Evolutionary conservation across 331 rosid genomes (phyloP).

Genomic region (Cucumis variabilis): DNA sequence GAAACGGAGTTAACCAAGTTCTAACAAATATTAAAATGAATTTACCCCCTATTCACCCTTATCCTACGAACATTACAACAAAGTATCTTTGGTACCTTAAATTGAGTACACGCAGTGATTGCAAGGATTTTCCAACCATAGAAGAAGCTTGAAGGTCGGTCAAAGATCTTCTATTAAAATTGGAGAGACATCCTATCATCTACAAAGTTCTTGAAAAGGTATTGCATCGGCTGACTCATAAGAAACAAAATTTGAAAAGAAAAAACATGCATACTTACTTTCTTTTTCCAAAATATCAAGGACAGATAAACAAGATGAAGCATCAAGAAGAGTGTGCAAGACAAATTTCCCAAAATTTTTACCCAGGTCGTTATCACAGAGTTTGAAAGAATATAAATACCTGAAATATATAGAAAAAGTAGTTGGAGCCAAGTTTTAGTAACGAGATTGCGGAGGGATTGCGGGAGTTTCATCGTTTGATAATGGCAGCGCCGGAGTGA

Average conservation of each 20-base stretch:
- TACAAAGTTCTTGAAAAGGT: constrained; percentile 44
- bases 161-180: constrained; percentile 52
- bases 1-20: not conserved
- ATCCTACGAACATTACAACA: not conserved
- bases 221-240: constrained; percentile 39
- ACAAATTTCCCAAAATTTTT: constrained; percentile 63
- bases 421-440: not conserved
- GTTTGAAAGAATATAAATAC: constrained; percentile 69
- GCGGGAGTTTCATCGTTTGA: no score
- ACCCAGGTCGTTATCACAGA: constrained; percentile 63
- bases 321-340: constrained; percentile 62
- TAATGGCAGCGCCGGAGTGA: no score
- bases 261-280: constrained; percentile 57
- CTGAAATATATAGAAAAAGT: constrained; percentile 47
- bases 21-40: not conserved
- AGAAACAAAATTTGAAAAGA: constrained; percentile 29
- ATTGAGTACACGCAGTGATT: constrained; percentile 66
- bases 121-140: constrained; percentile 66
- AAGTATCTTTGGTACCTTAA: constrained; percentile 63
- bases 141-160: constrained; percentile 38
- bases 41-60: not conserved
- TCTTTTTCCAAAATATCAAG: constrained; percentile 91
- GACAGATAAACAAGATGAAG: constrained; percentile 70
- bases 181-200: constrained; percentile 91
- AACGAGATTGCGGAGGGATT: no score